Base-by-base conservation (phyloP, 2,329 filamentous ascomycete genomes). In the Ceratocystis destructans region DNA sequence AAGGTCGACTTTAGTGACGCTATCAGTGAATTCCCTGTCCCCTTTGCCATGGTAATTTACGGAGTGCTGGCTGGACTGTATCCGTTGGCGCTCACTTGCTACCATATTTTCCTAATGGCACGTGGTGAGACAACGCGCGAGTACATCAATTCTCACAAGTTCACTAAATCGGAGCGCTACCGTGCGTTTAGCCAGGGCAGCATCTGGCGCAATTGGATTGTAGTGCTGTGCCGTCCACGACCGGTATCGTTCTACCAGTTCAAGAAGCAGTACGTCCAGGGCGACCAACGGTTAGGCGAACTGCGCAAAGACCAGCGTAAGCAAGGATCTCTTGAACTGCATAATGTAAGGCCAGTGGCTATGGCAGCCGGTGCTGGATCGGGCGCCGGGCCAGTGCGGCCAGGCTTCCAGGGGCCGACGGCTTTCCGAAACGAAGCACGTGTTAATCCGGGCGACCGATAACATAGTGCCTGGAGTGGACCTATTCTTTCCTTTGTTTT, bases 131-230 rank as follows among this genome's bases (percentile, higher is more conserved):
- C 93, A 0, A 99, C 94, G 0, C 83, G 94, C 71, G 94, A 99
- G 76, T 96, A 96, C 74, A 84, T 99, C 70, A 96, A 96, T 76
- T 92, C 89, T 3, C 90, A 96, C 76, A 97, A 97, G 75, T 97
- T 99, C 74, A 79, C 87, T 69, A 95, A 94, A 77, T 87, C 88
- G 71, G 93, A 99, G 74, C 85, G 94, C 12, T 95, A 96, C 75
- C 82, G 92, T 55, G 90, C 94, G 1, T 99, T 96, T 71, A 92
- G 86, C 1, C 91, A 95, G 72, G 87, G 86, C 45, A 87, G 79
- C 70, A 78, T 87, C 61, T 75, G 88, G 72, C 87, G 82, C 72
- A 99, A 99, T 75, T 91, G 89, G 82, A 75, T 89, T 46, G 82
- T 86, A 6, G 91, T 96, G 12, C 79, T 97, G 62, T 87, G 86